A percentile compares a stretch with the other conserved stretches of the same genome.
Evolutionary conservation across 164 flowering plant genomes (phyloP).

Genomic region (Aristolochia contorta): DNA sequence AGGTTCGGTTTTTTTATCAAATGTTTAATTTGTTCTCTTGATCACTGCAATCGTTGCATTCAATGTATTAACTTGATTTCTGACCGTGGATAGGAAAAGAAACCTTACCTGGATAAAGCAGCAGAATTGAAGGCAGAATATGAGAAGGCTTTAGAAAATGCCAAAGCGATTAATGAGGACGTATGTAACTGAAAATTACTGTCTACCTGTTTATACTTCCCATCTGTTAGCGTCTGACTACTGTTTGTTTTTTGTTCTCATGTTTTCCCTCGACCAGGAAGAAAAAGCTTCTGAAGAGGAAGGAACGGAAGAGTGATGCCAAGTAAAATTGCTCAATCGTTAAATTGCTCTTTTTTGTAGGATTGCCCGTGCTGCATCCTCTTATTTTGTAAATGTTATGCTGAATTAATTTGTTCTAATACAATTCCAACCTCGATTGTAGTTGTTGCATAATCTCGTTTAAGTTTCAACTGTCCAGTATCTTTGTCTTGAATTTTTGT

Average conservation of each 20-base stretch:
- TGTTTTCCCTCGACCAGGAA: conserved; percentile 15
- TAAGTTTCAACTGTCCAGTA: too few relatives aligned
- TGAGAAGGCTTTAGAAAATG: conserved; percentile 38
- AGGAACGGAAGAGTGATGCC: neutral
- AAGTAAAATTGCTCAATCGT: neutral
- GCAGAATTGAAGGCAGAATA: conserved; percentile 68
- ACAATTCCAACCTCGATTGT: too few relatives aligned
- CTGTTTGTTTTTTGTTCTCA: neutral
- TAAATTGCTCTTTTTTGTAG: neutral
- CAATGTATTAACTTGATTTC: neutral
- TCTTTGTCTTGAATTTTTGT: too few relatives aligned
- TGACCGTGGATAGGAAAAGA: conserved; percentile 50
- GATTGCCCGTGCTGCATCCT: neutral
- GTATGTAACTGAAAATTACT: conserved; percentile 8
- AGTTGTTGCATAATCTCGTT: too few relatives aligned
- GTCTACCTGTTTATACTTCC: neutral
- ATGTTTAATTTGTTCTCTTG: neutral
- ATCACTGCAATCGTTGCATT: neutral
- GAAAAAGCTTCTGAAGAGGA: neutral
- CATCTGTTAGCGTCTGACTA: neutral
- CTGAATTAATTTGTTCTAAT: too few relatives aligned
- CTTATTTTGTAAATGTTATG: too few relatives aligned
- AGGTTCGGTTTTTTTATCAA: conserved; percentile 28
- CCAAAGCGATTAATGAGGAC: conserved; percentile 24
- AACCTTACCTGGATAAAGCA: conserved; percentile 50